Evolutionary conservation across 768 basidiomycete genomes (phyloP).

Genomic region (Thelephora aurantiotincta): DNA sequence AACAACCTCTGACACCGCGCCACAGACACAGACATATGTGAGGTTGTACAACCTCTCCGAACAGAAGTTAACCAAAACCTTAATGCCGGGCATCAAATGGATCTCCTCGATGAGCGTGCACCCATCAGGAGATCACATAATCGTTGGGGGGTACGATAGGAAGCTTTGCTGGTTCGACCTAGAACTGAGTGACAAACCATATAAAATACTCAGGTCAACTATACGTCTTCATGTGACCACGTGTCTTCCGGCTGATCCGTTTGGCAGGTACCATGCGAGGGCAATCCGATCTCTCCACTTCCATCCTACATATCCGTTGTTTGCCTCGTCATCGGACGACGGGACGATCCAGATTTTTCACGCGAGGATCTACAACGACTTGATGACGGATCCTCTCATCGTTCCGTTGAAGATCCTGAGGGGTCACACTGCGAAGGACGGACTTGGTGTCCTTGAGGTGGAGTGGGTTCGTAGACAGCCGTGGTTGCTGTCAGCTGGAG

Average conservation of each 20-base stretch:
- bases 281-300: constrained; percentile 90
- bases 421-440: constrained; percentile 78
- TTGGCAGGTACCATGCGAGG: constrained; percentile 73
- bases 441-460: constrained; percentile 82
- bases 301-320: constrained; percentile 89
- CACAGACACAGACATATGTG: constrained; percentile 90
- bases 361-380: constrained; percentile 83
- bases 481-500: constrained; percentile 87
- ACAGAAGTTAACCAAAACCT: constrained; percentile 87
- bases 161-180: constrained; percentile 99
- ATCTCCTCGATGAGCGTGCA: constrained; percentile 97
- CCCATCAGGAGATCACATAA: constrained; percentile 89
- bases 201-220: constrained; percentile 84
- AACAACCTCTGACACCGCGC: constrained; percentile 5
- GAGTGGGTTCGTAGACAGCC: constrained; percentile 84
- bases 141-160: constrained; percentile 95
- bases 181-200: constrained; percentile 91
- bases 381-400: constrained; percentile 94
- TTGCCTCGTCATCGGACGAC: constrained; percentile 94
- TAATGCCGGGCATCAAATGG: constrained; percentile 92
- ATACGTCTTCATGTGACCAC: background rate
- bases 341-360: constrained; percentile 97
- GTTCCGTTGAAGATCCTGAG: constrained; percentile 93
- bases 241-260: background rate
- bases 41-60: constrained; percentile 89